Evolutionary conservation across 495 filamentous ascomycete species (phyloP), one percentile per base, ranked within the genome.

Genomic region (Aspergillus mulundensis): DNA sequence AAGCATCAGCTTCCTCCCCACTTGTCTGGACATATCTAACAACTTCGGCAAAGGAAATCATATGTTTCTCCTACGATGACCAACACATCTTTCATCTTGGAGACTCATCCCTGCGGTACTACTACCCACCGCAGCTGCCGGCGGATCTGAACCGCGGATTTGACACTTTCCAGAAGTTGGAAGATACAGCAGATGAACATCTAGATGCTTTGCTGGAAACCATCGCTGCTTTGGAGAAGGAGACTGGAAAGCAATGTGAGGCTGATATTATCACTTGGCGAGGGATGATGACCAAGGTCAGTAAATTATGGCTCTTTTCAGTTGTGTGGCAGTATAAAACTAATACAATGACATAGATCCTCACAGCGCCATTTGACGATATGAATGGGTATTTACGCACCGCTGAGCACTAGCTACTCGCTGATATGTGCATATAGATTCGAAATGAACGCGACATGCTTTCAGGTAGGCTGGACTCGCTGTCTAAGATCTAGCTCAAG

Each of bases 261-360:
- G 85, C 86, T 8, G 87, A 96, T 57, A 66, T 99, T 42, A 81
- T 97, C 44, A 97, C 93, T 0, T 99, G 93, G 93, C 77, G 94
- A 62, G 94, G 94, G 19, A 97, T 99, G 90, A 90, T 99, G 88
- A 97, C 94, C 53, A 99, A 97, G 80, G 89, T 89, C 97, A 96
- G 12, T 36, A 7, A 11, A 36, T 8, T 32, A 15, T 15, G n/a
- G 21, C 8, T 7, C 25, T 16, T 36, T 16, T 34, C 3, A 3
- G 28, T 16, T 48, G 41, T 38, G 5, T 23, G 16, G 18, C 3
- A 11, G 19, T 40, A 3, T n/a, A 19, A 24, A 12, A 42, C 41
- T 53, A 5, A 47, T 16, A 19, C 8, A 18, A 1, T 28, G 38
- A 20, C 6, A 25, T 59, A 95, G 90, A 91, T 98, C 54, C 83